Conservation (phyloP, 441 rosid genomes). For the Cnidoscolus chayamansa region DNA sequence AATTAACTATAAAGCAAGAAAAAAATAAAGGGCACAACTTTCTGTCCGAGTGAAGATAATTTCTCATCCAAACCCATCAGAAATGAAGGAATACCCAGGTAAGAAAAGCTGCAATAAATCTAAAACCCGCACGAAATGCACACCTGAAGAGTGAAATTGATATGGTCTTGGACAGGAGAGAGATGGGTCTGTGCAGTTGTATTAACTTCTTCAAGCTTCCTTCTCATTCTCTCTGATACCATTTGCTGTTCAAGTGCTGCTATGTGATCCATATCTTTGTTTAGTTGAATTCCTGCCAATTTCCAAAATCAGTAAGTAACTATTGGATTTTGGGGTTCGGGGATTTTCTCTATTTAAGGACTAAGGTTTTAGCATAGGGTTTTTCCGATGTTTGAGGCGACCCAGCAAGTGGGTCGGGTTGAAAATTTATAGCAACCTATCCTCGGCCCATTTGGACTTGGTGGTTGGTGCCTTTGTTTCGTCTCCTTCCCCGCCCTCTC, state of each 20-base stretch:
- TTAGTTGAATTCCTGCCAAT: not conserved
- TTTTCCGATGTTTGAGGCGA: not conserved
- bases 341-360: not conserved
- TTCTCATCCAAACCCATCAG: not conserved
- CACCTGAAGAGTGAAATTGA: slow-evolving; percentile 91
- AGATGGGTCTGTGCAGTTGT: slow-evolving; percentile 65
- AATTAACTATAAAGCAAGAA: not conserved
- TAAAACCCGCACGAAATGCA: not conserved
- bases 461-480: not conserved
- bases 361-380: not conserved
- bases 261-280: slow-evolving; percentile 44
- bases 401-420: not conserved
- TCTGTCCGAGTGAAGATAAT: not conserved
- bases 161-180: slow-evolving; percentile 71
- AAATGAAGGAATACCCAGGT: not conserved
- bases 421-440: not conserved
- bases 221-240: slow-evolving; percentile 63
- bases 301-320: not conserved
- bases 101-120: not conserved
- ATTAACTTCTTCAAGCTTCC: slow-evolving; percentile 63
- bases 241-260: slow-evolving; percentile 62
- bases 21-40: not conserved
- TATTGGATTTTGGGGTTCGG: not conserved
- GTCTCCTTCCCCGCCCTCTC: not conserved
- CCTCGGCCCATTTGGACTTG: not conserved